A percentile compares a stretch with the other conserved stretches of the same genome.
These are phyloP conservation scores for Laburnicola sp. DNA, from an alignment of 2,329 filamentous ascomycete species.

Conservation along the genomic window DNA sequence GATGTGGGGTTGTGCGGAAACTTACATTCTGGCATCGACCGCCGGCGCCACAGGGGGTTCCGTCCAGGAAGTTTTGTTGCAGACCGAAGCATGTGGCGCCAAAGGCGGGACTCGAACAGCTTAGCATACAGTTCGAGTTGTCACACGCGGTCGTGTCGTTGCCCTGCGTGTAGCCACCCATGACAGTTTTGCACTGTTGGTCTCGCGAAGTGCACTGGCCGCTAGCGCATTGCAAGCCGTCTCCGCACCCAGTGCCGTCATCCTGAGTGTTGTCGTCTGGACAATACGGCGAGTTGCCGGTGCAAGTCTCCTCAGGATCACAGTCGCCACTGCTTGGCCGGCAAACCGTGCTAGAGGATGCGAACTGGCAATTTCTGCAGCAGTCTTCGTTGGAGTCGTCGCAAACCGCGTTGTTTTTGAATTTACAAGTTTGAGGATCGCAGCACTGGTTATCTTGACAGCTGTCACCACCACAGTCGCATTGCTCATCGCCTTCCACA, in stretches of 20 bases:
- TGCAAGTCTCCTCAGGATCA: constrained; percentile 83
- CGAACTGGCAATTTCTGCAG: constrained; percentile 72
- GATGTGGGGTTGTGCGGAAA: constrained; percentile 10
- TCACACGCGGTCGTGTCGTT: constrained; percentile 84
- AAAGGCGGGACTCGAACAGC: constrained; percentile 73
- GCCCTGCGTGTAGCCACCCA: constrained; percentile 71
- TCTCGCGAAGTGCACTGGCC: constrained; percentile 94
- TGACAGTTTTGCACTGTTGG: constrained; percentile 81
- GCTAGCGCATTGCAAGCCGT: constrained; percentile 75
- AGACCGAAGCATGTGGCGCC: constrained; percentile 71
- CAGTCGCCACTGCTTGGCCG: constrained; percentile 77
- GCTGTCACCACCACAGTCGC: constrained; percentile 83
- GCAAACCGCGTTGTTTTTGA: constrained; percentile 74
- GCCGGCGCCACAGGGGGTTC: constrained; percentile 79
- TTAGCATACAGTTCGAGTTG: constrained; percentile 70
- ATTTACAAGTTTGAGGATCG: constrained; percentile 82
- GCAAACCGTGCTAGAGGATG: constrained; percentile 71
- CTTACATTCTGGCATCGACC: constrained; percentile 73
- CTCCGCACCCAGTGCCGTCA: constrained; percentile 74
- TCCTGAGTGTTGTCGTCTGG: constrained; percentile 70
- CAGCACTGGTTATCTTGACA: constrained; percentile 83
- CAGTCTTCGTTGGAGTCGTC: constrained; percentile 85
- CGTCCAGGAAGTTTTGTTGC: constrained; percentile 92
- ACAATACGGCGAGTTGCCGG: constrained; percentile 71
- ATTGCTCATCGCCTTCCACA: constrained; percentile 90